phyloP scores from a whole-genome alignment of 305 asterid genomes.

The Plantago coronopus region DNA sequence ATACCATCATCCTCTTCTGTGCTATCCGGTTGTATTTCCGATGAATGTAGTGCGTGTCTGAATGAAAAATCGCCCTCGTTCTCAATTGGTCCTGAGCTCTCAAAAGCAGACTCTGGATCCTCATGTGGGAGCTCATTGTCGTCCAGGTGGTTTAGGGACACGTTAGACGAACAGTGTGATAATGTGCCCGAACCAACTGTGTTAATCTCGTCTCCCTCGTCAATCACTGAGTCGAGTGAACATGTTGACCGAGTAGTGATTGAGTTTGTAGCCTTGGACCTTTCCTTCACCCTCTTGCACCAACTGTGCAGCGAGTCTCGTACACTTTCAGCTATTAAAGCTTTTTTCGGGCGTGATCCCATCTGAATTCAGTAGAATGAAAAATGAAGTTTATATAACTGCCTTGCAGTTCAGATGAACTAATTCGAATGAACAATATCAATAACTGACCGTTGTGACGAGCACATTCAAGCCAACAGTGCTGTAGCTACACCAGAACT shows the following conservation, averaged over 20 bases:
- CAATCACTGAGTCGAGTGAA: slow-evolving; percentile 51
- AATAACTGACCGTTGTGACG: slow-evolving; percentile 59
- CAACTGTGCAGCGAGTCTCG: slow-evolving; percentile 83
- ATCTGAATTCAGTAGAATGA: slow-evolving; percentile 34
- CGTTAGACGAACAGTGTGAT: slow-evolving; percentile 63
- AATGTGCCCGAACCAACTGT: slow-evolving; percentile 66
- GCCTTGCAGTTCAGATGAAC: not conserved
- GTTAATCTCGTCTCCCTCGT: slow-evolving; percentile 70
- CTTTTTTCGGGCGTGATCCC: slow-evolving; percentile 87
- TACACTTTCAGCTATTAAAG: slow-evolving; percentile 84
- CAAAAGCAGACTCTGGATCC: slow-evolving; percentile 27
- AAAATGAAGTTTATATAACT: not conserved
- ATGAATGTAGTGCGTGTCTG: slow-evolving; percentile 32
- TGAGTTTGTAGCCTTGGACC: slow-evolving; percentile 57
- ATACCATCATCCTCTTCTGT: slow-evolving; percentile 25
- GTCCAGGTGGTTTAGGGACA: slow-evolving; percentile 39
- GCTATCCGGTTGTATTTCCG: slow-evolving; percentile 20
- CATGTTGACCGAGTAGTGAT: slow-evolving; percentile 73
- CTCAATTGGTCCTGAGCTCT: slow-evolving; percentile 21
- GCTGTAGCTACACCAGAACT: slow-evolving; percentile 93
- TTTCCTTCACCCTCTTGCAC: slow-evolving; percentile 84
- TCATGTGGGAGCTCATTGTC: slow-evolving; percentile 18
- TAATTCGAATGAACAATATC: not conserved
- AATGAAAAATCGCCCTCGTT: slow-evolving; percentile 30
- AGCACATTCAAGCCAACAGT: slow-evolving; percentile 76